Evolutionary conservation across 2,329 filamentous ascomycete genomes (phyloP), one percentile per base, ranked within the genome.

Genomic region (Xylaria polymorpha): DNA sequence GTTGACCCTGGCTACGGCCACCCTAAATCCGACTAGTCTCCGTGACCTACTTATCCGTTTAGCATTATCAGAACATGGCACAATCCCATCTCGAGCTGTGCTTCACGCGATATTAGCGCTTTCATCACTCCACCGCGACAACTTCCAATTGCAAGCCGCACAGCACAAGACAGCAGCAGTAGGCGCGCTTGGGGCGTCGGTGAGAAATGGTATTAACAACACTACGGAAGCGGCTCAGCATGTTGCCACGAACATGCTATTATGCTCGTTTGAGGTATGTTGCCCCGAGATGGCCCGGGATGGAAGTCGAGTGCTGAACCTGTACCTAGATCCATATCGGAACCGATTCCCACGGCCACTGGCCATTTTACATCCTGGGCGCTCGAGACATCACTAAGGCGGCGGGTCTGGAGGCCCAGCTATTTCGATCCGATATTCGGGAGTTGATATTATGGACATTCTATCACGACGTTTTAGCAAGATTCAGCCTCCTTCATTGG

Each of bases 401-500:
- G 4, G 29, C 67, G 3, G 50, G 41, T 10, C 43, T 71, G 22
- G 66, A 71, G 9, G 4, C 41, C 10, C 53, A 66, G n/a, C 57
- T 71, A 0, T 57, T n/a, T 15, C 25, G 41, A 29, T 37, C 20
- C 18, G 66, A 67, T 14, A 62, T 69, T 14, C 58, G 29, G 15
- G 48, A 71, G 56, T 12, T 69, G 29, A 61, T 69, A 15, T 10
- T 66, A n/a, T 71, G 69, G 69, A 35, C 46, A 14, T 67, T 22
- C 39, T 69, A 69, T 50, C 67, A 69, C 25, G 69, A 71, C 20
- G 59, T 66, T 8, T 32, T 69, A 5, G 63, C 67, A 22, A 60
- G 64, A 32, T 67, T 71, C 25, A 69, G 50, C 35, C 50, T 71
- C 6, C n/a, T 66, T 35, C 69, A 71, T 41, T 71, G 69, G 69